Evolutionary conservation across 140 eudicot genomes (phyloP).

Genomic region (Ambrosia hybrid): DNA sequence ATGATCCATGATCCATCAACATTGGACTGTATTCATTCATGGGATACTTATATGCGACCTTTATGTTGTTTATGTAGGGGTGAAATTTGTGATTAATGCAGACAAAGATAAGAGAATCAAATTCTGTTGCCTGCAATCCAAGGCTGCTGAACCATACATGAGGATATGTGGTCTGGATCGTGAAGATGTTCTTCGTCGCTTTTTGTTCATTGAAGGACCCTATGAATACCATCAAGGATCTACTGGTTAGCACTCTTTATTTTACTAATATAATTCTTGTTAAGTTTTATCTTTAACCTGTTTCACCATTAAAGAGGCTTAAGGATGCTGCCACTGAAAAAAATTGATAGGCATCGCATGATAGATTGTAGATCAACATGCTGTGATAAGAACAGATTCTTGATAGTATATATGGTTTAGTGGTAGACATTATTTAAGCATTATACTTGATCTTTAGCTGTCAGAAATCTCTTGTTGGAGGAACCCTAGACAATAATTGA

Average conservation of each 20-base stretch:
- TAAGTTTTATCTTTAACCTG: neutral
- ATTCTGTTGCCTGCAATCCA: slow-evolving; percentile 92
- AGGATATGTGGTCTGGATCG: slow-evolving; percentile 57
- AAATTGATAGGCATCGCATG: neutral
- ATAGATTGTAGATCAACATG: neutral
- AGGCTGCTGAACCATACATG: slow-evolving; percentile 96
- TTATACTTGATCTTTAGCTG: slow-evolving; percentile 1
- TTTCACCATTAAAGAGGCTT: slow-evolving; percentile 14
- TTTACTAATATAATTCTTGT: neutral
- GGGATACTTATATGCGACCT: slow-evolving; percentile 5
- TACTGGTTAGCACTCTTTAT: slow-evolving; percentile 48
- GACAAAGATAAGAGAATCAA: slow-evolving; percentile 72
- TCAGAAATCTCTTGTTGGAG: too few species aligned
- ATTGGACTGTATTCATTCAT: neutral
- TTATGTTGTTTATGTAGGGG: slow-evolving; percentile 49
- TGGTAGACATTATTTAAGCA: neutral
- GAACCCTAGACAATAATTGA: too few species aligned
- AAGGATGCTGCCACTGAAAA: slow-evolving; percentile 3
- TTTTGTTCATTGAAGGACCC: slow-evolving; percentile 90
- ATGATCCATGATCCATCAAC: neutral
- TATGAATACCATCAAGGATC: slow-evolving; percentile 84
- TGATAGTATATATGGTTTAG: neutral
- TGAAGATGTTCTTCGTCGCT: slow-evolving; percentile 83
- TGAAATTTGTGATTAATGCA: slow-evolving; percentile 70
- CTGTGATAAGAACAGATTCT: neutral